Evolutionary conservation across 208 protist genomes (phyloP).

Genomic region (Acanthamoeba lenticulata): DNA sequence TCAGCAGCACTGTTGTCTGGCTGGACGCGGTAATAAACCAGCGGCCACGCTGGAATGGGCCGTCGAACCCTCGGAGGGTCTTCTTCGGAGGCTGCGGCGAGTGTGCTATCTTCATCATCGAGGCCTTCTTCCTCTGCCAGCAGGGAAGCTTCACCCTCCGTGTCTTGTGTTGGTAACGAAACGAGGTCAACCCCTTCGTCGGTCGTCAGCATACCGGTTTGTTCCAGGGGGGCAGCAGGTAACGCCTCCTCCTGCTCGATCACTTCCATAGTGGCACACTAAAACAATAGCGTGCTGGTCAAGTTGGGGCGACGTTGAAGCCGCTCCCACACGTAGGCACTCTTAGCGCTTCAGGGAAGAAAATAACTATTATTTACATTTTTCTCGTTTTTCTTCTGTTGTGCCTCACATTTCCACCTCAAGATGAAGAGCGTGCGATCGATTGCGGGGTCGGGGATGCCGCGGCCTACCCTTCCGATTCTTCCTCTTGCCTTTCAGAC

Average conservation of each 20-base stretch:
- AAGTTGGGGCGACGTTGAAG: too few relatives aligned
- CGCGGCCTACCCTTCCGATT: neutral
- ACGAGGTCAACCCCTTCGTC: too few relatives aligned
- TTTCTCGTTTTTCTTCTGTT: neutral
- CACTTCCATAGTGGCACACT: too few relatives aligned
- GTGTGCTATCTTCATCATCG: neutral
- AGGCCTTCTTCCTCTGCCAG: neutral
- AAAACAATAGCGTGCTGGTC: too few relatives aligned
- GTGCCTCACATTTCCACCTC: neutral
- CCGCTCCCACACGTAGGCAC: neutral
- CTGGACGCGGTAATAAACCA: neutral
- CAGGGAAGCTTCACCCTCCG: neutral
- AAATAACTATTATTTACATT: neutral
- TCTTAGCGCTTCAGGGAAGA: neutral
- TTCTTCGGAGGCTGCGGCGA: neutral
- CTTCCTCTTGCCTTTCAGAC: neutral
- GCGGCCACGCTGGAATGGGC: conserved; percentile 22
- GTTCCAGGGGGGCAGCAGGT: too few relatives aligned
- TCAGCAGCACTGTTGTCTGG: neutral
- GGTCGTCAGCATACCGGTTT: too few relatives aligned
- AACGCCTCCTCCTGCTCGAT: too few relatives aligned
- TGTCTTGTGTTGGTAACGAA: neutral
- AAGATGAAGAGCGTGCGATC: neutral
- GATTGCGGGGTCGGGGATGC: neutral
- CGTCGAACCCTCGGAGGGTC: neutral